Conservation (phyloP, 495 filamentous ascomycete genomes). For the Amphirosellinia nigrospora region DNA sequence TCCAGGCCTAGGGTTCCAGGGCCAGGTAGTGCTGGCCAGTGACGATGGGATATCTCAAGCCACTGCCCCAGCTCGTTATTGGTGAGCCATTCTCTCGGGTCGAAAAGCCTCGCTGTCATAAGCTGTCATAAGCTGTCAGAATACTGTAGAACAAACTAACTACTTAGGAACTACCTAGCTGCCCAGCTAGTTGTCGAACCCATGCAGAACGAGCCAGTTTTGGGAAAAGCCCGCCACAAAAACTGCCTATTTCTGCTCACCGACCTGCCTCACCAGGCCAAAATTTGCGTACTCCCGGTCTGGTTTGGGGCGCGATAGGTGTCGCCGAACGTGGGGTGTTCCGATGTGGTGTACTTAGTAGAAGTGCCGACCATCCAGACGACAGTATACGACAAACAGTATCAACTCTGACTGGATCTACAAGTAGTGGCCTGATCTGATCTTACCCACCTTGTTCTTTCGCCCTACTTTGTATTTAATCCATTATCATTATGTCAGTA, state of each 20-base stretch:
- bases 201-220: conserved; percentile 13
- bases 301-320: background rate
- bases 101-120: conserved; percentile 7
- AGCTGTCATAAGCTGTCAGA: background rate
- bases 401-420: background rate
- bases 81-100: conserved; percentile 23
- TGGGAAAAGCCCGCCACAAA: background rate
- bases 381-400: too few relatives aligned
- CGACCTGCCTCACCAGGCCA: conserved; percentile 17
- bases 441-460: background rate
- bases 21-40: conserved; percentile 16
- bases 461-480: background rate
- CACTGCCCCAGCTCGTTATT: conserved; percentile 16
- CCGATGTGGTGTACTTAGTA: too few relatives aligned
- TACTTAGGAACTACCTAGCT: conserved; percentile 1
- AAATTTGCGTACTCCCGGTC: background rate
- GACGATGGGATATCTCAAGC: conserved; percentile 6
- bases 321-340: conserved; percentile 10
- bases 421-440: conserved; percentile 4
- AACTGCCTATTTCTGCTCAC: conserved; percentile 6
- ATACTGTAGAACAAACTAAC: too few relatives aligned
- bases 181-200: conserved; percentile 3
- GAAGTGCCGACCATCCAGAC: conserved; percentile 1
- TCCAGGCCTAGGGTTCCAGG: conserved; percentile 23
- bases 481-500: background rate